Percentiles rank a stretch among this genome's conserved stretches.
Evolutionary conservation across 2,329 filamentous ascomycete species (phyloP).

Genomic region (Colletotrichum aenigma): DNA sequence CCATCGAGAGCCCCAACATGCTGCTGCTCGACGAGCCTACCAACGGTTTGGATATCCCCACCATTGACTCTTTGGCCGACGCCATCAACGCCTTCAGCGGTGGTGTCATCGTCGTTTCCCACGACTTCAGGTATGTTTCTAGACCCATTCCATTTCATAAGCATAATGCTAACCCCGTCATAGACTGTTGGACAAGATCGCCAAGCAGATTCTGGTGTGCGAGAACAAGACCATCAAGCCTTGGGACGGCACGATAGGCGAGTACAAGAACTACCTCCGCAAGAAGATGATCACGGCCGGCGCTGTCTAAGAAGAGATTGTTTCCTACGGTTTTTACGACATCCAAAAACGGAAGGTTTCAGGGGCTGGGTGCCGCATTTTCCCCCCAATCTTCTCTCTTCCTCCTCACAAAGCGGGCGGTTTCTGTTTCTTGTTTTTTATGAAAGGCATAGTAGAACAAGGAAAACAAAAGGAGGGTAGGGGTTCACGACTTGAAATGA

Average conservation of each 20-base stretch:
- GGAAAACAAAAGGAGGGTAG: not conserved
- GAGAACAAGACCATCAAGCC: conserved; percentile 92
- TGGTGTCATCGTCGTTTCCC: conserved; percentile 96
- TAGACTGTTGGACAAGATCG: conserved; percentile 97
- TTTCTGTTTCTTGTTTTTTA: not conserved
- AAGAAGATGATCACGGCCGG: conserved; percentile 97
- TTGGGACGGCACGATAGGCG: conserved; percentile 88
- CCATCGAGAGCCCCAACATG: conserved; percentile 98
- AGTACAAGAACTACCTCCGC: conserved; percentile 97
- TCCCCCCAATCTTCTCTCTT: not conserved
- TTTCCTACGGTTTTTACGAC: not conserved
- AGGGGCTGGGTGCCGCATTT: not conserved
- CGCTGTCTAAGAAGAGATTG: conserved; percentile 68
- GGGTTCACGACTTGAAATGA: not conserved
- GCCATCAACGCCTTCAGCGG: conserved; percentile 96
- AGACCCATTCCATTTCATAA: not conserved
- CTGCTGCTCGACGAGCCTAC: conserved; percentile 96
- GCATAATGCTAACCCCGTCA: conserved; percentile 21
- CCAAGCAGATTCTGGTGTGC: conserved; percentile 99
- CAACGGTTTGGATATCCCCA: conserved; percentile 98
- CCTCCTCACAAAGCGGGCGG: not conserved
- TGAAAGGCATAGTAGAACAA: not conserved
- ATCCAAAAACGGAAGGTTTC: not conserved
- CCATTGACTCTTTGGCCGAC: conserved; percentile 95
- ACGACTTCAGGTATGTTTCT: conserved; percentile 89